These are phyloP conservation scores for Jimgerdemannia flammicorona DNA, from an alignment of 192 early-diverging fungal species.

Conservation along the genomic window DNA sequence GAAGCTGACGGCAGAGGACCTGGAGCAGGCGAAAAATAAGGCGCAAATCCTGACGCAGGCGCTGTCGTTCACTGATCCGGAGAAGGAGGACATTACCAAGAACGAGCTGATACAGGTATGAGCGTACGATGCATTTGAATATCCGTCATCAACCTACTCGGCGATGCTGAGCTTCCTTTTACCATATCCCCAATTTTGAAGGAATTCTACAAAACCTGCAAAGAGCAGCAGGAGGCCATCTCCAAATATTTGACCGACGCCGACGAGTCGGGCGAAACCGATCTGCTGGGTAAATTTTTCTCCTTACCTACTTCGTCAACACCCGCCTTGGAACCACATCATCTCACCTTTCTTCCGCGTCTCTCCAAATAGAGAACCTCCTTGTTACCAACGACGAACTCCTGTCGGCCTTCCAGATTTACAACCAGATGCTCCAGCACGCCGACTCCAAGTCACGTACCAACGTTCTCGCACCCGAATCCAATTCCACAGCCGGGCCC, in stretches of 20 bases:
- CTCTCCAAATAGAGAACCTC: constrained; percentile 9
- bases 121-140: background rate
- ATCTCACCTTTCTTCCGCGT: background rate
- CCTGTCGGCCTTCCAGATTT: constrained; percentile 45
- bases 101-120: constrained; percentile 49
- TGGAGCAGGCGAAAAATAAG: constrained; percentile 48
- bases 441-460: background rate
- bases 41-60: constrained; percentile 48
- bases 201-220: constrained; percentile 53
- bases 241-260: constrained; percentile 22
- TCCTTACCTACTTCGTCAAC: background rate
- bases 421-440: constrained; percentile 53
- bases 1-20: constrained; percentile 17
- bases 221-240: constrained; percentile 36
- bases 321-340: background rate
- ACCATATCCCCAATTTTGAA: constrained; percentile 10
- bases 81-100: constrained; percentile 47
- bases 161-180: background rate
- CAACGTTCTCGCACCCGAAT: background rate
- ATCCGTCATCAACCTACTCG: background rate
- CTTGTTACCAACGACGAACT: constrained; percentile 47
- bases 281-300: background rate
- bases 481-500: background rate
- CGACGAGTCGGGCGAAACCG: background rate
- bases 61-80: constrained; percentile 48